A percentile compares a stretch with the other conserved stretches of the same genome.
Conservation (phyloP, 2,329 filamentous ascomycete species). For the Claviceps sp. region DNA sequence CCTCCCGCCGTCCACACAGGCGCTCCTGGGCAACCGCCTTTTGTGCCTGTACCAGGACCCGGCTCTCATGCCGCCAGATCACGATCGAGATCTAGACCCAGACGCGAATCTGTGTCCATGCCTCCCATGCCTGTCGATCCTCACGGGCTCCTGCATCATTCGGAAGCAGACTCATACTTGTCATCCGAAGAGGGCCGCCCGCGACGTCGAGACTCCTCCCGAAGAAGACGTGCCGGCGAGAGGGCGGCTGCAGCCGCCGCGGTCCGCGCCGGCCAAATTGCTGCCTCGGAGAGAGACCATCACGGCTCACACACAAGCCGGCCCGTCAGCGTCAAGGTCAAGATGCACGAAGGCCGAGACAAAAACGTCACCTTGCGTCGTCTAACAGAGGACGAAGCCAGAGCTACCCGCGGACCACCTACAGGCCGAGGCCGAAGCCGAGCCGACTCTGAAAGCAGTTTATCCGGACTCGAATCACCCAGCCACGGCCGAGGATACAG, state of each 20-base stretch:
- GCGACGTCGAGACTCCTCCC: constrained; percentile 31
- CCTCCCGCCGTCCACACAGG: constrained; percentile 9
- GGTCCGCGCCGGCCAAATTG: constrained; percentile 32
- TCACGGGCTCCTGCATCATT: constrained; percentile 24
- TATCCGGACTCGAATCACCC: constrained; percentile 43
- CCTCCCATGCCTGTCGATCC: constrained; percentile 41
- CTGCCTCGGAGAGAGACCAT: constrained; percentile 25
- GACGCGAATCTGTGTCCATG: constrained; percentile 33
- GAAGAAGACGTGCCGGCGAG: constrained; percentile 32
- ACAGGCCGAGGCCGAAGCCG: constrained; percentile 15
- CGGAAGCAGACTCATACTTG: constrained; percentile 17
- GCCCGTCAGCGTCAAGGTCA: constrained; percentile 44
- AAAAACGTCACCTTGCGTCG: constrained; percentile 48
- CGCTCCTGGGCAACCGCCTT: constrained; percentile 10
- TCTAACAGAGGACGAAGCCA: constrained; percentile 46
- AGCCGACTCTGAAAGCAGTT: constrained; percentile 39
- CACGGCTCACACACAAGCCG: constrained; percentile 30
- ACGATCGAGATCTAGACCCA: constrained; percentile 22
- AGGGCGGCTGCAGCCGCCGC: constrained; percentile 33
- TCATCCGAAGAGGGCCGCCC: constrained; percentile 21
- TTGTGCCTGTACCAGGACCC: constrained; percentile 8
- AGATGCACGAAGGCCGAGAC: constrained; percentile 46
- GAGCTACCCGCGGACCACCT: constrained; percentile 26
- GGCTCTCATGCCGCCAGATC: constrained; percentile 19
- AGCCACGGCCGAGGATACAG: constrained; percentile 35